A percentile compares a stretch with the other conserved stretches of the same genome.
Evolutionary conservation across 768 basidiomycete species (phyloP).

Genomic region (Boletus rubescentipes): DNA sequence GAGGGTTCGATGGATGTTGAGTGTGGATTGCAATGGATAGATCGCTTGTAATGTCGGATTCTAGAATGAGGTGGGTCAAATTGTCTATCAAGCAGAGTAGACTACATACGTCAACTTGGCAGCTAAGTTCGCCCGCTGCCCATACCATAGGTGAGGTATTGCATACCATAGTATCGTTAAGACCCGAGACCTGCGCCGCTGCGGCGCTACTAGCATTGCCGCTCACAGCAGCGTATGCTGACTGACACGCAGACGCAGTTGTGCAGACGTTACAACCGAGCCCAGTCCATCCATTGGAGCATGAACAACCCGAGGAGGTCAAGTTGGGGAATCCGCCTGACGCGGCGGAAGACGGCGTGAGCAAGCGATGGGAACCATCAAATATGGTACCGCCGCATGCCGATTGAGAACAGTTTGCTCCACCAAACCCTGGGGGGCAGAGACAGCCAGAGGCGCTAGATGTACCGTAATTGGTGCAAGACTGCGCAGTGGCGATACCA

Average conservation of each 20-base stretch:
- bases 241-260: slow-evolving; percentile 63
- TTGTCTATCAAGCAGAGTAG: neutral
- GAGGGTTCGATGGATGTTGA: slow-evolving; percentile 79
- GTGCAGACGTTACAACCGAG: slow-evolving; percentile 80
- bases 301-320: slow-evolving; percentile 64
- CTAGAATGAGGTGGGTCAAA: slow-evolving; percentile 36
- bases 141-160: slow-evolving; percentile 69
- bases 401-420: slow-evolving; percentile 62
- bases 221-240: slow-evolving; percentile 49
- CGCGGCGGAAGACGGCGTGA: slow-evolving; percentile 39
- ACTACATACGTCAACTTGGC: slow-evolving; percentile 71
- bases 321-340: slow-evolving; percentile 59
- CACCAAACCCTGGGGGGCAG: slow-evolving; percentile 84
- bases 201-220: slow-evolving; percentile 34
- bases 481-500: slow-evolving; percentile 17
- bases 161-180: slow-evolving; percentile 73
- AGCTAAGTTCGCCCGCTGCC: slow-evolving; percentile 81
- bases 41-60: slow-evolving; percentile 82
- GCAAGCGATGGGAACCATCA: slow-evolving; percentile 59
- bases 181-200: slow-evolving; percentile 29
- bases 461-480: slow-evolving; percentile 28
- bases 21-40: slow-evolving; percentile 65
- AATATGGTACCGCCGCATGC: slow-evolving; percentile 83
- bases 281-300: slow-evolving; percentile 75
- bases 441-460: slow-evolving; percentile 43